These are phyloP conservation scores for Neurospora sp. DNA, from an alignment of 495 filamentous ascomycete genomes.

Conservation along the genomic window DNA sequence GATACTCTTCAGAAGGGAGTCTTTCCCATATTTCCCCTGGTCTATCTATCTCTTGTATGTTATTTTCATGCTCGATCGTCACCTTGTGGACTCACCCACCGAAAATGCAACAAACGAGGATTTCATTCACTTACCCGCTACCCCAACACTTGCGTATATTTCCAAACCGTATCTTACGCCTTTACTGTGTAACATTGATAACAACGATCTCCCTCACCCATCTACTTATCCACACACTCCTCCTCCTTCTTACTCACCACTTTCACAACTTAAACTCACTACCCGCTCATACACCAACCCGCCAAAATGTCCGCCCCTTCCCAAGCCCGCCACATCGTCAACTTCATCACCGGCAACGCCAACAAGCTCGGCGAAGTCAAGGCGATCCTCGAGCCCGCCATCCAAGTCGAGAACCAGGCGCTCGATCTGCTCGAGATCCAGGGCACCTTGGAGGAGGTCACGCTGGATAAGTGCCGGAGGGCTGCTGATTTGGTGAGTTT, in stretches of 20 bases:
- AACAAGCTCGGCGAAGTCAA: conserved; percentile 86
- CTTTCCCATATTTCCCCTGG: not conserved
- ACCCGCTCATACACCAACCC: conserved; percentile 5
- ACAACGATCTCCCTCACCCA: not conserved
- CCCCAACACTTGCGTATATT: not conserved
- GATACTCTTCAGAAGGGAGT: not conserved
- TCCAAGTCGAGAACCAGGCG: conserved; percentile 60
- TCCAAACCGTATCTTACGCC: not conserved
- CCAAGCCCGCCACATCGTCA: conserved; percentile 35
- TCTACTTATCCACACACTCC: not conserved
- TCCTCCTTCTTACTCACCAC: not conserved
- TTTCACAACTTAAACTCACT: not conserved
- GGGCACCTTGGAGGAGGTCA: conserved; percentile 85
- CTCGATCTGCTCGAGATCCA: conserved; percentile 85
- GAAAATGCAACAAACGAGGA: not conserved
- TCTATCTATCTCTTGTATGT: not conserved
- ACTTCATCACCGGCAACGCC: conserved; percentile 94
- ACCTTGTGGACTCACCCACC: not conserved
- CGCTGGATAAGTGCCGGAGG: conserved; percentile 71
- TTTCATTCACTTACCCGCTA: not conserved
- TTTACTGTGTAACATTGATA: not conserved
- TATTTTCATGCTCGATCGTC: not conserved
- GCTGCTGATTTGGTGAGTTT: conserved; percentile 55
- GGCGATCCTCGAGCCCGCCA: conserved; percentile 66
- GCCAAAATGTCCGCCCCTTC: conserved; percentile 8